Evolutionary conservation across 2,329 filamentous ascomycete genomes (phyloP).

Genomic region (Curvularia verruculosa): DNA sequence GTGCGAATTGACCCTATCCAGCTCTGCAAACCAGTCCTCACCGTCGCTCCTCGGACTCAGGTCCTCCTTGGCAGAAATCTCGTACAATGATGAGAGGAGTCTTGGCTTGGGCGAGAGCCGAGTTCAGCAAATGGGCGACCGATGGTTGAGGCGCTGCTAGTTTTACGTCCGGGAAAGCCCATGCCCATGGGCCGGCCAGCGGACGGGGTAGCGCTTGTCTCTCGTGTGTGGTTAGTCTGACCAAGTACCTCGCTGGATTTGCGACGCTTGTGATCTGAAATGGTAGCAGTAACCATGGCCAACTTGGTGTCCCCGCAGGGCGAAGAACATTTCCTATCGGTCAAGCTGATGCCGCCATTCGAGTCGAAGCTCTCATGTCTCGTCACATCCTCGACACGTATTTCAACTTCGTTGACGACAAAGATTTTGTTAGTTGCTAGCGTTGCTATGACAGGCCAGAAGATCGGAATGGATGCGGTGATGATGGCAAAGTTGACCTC

Average conservation of each 20-base stretch:
- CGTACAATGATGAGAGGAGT: constrained; percentile 36
- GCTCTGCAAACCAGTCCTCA: constrained; percentile 30
- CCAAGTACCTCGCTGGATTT: constrained; percentile 6
- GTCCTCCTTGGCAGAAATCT: constrained; percentile 5
- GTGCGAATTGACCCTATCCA: constrained; percentile 20
- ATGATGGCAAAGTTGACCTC: constrained; percentile 49
- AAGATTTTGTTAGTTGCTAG: constrained; percentile 46
- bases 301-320: constrained; percentile 17
- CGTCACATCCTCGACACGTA: constrained; percentile 36
- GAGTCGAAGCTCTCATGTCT: constrained; percentile 24
- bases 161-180: constrained; percentile 16
- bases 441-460: constrained; percentile 46
- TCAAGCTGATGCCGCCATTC: constrained; percentile 24
- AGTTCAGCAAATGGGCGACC: constrained; percentile 19
- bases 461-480: constrained; percentile 47
- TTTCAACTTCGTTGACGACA: constrained; percentile 48
- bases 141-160: constrained; percentile 20
- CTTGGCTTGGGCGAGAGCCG: constrained; percentile 30
- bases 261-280: constrained; percentile 12
- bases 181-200: constrained; percentile 19
- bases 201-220: constrained; percentile 18
- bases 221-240: constrained; percentile 9
- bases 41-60: constrained; percentile 12
- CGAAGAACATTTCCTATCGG: constrained; percentile 17
- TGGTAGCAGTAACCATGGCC: constrained; percentile 19